Evolutionary conservation across 1,284 basidiomycete species (phyloP), one percentile per base, ranked within the genome.

Genomic region (Austropuccinia psidii): DNA sequence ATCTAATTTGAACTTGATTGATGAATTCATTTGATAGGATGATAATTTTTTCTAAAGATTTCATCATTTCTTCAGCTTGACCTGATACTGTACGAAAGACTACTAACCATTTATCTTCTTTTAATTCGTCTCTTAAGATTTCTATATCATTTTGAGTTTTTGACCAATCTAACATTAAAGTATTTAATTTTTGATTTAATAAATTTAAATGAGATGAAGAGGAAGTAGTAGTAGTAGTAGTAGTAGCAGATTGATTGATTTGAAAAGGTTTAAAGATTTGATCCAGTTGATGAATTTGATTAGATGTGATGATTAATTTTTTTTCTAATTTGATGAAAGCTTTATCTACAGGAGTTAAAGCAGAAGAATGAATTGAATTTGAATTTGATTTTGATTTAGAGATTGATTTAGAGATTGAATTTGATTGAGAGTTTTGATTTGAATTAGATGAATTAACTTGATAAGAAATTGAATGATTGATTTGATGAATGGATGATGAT

Each of bases 41-140:
- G 31, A 80, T 68, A 21, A 78, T 78, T 61, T 78, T 79, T 66
- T 79, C 78, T 15, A 80, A 74, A 47, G 77, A 78, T 58, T 78
- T 77, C 79, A 80, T 80, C 77, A 80, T 78, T 62, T 76, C 76
- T 57, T 78, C 75, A 5, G 78, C 79, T 61, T 80, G 79, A 1
- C 54, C 70, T 64, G 77, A 76, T 69, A 79, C 76, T 39, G 77
- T 75, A 61, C 76, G 73, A 54, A 80, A 79, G 58, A 79, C 78
- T 49, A 75, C 75, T 37, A 79, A 75, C 45, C 79, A 79, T 66
- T 78, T 78, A 73, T 79, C 79, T 43, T 79, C 79, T 21, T 76
- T 75, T 1, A 80, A 76, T 66, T 80, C 79, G 66, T 77, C 76
- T 50, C 76, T 76, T 17, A 79, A 70, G 35, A 75, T 67, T 15